These are phyloP conservation scores for Mortierella sp. DNA, from an alignment of 371 early-diverging fungal genomes.

Conservation along the genomic window DNA sequence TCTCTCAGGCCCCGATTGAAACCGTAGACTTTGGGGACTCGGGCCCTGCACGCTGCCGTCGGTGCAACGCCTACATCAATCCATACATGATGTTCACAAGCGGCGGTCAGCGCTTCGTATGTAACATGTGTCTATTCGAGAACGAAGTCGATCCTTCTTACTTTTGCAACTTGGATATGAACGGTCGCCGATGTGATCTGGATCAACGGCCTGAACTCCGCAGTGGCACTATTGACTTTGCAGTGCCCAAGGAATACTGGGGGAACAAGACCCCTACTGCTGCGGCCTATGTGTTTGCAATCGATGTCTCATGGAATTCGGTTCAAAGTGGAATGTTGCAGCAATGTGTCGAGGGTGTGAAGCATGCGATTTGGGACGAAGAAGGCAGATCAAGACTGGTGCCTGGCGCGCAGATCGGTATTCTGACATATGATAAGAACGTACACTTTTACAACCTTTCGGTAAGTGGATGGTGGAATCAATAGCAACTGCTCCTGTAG, in stretches of 20 bases:
- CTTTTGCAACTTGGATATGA: constrained; percentile 93
- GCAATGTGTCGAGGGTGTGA: constrained; percentile 71
- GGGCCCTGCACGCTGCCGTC: constrained; percentile 93
- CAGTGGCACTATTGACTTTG: constrained; percentile 90
- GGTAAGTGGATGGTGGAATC: constrained; percentile 54
- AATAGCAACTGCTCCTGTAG: too few relatives aligned
- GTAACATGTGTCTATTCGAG: constrained; percentile 92
- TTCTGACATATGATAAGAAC: constrained; percentile 89
- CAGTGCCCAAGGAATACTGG: constrained; percentile 83
- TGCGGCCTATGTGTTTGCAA: constrained; percentile 84
- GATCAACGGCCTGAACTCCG: constrained; percentile 91
- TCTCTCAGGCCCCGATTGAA: constrained; percentile 73
- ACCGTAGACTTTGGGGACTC: constrained; percentile 90
- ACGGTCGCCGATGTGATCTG: constrained; percentile 86
- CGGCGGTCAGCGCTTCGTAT: constrained; percentile 90
- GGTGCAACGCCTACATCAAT: constrained; percentile 96
- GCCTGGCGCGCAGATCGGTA: constrained; percentile 77
- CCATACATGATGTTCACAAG: constrained; percentile 87
- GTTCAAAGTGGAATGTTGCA: constrained; percentile 84
- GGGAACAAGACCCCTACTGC: constrained; percentile 71
- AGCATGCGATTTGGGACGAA: constrained; percentile 74
- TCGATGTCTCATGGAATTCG: constrained; percentile 93
- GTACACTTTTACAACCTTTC: constrained; percentile 94
- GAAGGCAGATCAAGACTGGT: constrained; percentile 56
- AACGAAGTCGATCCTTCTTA: constrained; percentile 84